These are phyloP conservation scores for Ogataea hybrid DNA, from an alignment of 1,139 yeast species.

Conservation along the genomic window DNA sequence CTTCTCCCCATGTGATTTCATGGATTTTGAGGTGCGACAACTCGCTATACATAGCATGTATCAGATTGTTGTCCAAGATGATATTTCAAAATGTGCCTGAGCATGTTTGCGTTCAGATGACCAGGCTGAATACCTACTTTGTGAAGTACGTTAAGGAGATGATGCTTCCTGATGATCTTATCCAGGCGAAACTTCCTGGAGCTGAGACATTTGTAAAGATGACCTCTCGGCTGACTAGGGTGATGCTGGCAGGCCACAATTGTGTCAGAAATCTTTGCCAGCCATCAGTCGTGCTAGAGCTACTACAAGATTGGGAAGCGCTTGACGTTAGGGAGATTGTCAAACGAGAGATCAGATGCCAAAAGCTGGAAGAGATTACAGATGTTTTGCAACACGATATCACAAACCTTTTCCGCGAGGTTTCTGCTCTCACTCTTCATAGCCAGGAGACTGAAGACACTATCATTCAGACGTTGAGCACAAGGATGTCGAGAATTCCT, in stretches of 20 bases:
- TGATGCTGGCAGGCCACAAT: constrained; percentile 19
- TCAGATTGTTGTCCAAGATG: constrained; percentile 63
- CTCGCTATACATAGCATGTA: constrained; percentile 57
- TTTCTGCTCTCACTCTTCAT: constrained; percentile 7
- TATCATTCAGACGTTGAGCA: constrained; percentile 36
- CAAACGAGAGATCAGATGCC: constrained; percentile 47
- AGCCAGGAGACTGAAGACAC: constrained; percentile 8
- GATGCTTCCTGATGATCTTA: constrained; percentile 51
- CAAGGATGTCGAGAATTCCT: constrained; percentile 45
- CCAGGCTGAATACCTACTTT: constrained; percentile 43
- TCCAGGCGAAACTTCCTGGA: constrained; percentile 49
- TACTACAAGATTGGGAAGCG: constrained; percentile 55
- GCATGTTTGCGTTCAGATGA: constrained; percentile 49
- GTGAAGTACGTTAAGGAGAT: constrained; percentile 38
- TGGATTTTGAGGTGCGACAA: constrained; percentile 73
- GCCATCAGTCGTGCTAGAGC: constrained; percentile 44
- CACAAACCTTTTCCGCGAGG: constrained; percentile 36
- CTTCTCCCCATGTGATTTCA: constrained; percentile 39
- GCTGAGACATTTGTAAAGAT: constrained; percentile 59
- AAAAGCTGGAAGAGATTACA: constrained; percentile 34
- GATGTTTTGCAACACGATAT: constrained; percentile 44
- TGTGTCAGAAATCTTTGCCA: constrained; percentile 52
- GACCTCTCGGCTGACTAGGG: constrained; percentile 42
- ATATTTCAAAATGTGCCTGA: constrained; percentile 62
- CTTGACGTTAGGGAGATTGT: constrained; percentile 53